Percentiles rank a stretch among this genome's conserved stretches.
Conservation (phyloP, 805 yeast genomes). For the Wickerhamiella siamensis region DNA sequence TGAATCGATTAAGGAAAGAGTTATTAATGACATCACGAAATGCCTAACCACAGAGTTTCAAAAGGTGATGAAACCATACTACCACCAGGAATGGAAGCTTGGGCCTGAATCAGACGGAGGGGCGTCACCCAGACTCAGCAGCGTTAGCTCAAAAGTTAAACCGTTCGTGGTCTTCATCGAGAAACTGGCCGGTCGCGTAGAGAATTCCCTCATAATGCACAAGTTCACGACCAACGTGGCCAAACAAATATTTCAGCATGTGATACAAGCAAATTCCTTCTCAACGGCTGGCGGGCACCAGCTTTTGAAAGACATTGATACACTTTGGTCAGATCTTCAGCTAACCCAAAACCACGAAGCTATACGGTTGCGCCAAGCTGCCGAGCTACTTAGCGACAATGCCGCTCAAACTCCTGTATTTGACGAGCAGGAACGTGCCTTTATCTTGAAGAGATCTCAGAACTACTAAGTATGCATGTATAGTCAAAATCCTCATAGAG, state of each 20-base stretch:
- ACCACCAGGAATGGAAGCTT: constrained; percentile 21
- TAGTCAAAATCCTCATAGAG: too few species aligned
- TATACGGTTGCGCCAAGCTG: constrained; percentile 2
- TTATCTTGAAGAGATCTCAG: neutral
- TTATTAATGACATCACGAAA: constrained; percentile 5
- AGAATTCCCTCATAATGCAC: constrained; percentile 20
- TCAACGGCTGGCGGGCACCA: constrained; percentile 25
- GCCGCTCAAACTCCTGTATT: neutral
- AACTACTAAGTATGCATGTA: too few species aligned
- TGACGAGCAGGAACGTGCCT: neutral
- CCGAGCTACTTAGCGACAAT: neutral
- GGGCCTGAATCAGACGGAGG: neutral
- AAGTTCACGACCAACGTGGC: constrained; percentile 23
- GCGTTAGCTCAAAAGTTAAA: neutral
- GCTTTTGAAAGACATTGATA: constrained; percentile 23
- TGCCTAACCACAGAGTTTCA: constrained; percentile 7
- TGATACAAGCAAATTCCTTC: constrained; percentile 29
- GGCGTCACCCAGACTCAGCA: neutral
- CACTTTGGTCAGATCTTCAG: constrained; percentile 19
- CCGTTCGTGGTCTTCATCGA: constrained; percentile 20
- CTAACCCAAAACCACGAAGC: neutral
- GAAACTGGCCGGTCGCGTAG: constrained; percentile 23
- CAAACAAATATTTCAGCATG: constrained; percentile 27
- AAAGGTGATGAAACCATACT: constrained; percentile 4
- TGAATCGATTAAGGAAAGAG: constrained; percentile 5